phyloP scores from a whole-genome alignment of 2,329 filamentous ascomycete genomes.

The Aspergillus caelatus region DNA sequence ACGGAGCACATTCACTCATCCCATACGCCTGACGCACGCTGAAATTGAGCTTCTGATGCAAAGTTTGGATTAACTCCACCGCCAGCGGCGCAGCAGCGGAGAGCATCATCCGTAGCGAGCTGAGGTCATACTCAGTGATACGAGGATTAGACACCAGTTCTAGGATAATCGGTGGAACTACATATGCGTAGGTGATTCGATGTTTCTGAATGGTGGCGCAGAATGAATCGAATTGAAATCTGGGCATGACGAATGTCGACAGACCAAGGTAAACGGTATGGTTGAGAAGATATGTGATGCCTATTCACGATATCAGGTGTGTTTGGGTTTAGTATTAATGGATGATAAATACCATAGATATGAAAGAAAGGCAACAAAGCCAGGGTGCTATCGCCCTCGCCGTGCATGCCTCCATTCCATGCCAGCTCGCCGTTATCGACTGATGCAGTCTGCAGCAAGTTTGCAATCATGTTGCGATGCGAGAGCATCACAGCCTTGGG shows the following conservation, averaged over 20 bases:
- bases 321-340: no score
- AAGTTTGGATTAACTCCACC: slow-evolving; percentile 14
- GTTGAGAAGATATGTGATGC: no score
- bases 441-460: no score
- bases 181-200: no score
- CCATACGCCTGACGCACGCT: slow-evolving; percentile 19
- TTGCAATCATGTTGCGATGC: no score
- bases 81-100: slow-evolving; percentile 18
- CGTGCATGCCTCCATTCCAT: slow-evolving; percentile 4
- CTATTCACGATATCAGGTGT: no score
- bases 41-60: slow-evolving; percentile 11
- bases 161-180: slow-evolving; percentile 4
- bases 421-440: neutral
- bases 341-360: slow-evolving; percentile 17
- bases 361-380: slow-evolving; percentile 22
- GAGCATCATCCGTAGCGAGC: slow-evolving; percentile 16
- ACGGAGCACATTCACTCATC: slow-evolving; percentile 19
- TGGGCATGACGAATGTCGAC: no score
- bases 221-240: no score
- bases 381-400: slow-evolving; percentile 14
- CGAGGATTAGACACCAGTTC: slow-evolving; percentile 14
- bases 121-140: slow-evolving; percentile 13
- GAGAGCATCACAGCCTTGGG: no score
- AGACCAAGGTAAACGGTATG: no score
- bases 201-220: no score